Base-by-base conservation (phyloP, 768 basidiomycete genomes). In the Phylloporus sp. region DNA sequence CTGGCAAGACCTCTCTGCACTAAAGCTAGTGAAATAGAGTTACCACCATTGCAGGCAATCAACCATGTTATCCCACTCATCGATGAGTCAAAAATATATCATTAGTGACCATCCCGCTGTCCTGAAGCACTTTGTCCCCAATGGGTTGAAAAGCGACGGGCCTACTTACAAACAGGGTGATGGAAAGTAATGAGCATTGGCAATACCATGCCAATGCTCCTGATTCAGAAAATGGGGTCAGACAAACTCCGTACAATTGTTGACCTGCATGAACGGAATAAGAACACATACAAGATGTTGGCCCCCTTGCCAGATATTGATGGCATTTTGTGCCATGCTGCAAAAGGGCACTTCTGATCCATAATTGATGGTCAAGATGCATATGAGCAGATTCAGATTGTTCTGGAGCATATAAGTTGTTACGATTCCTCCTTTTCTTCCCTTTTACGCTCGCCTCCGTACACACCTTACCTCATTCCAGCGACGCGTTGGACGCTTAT, bases 311-410 rank as follows among this genome's bases (percentile, higher is more conserved):
- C 53, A 0, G 55, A 62, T 14, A 58, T 60, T 0, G 56, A 63
- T 9, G 23, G 34, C 0, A 61, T 63, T 2, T 18, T 63, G 1
- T 6, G 15, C 0, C 45, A 24, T 0, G 50, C 59, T 1, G 17
- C 28, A 2, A 35, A 31, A 6, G 53, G 33, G 0, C 35, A 14
- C 1, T 56, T 42, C 3, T 0, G 21, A 0, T 46, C 48, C 0
- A 42, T 50, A 0, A 46, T 63, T 1, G 56, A 63, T 38, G 44
- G 59, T 0, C 46, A 52, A 11, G 41, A 57, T 6, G 59, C 56
- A 0, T 64, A 56, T 20, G 55, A 64, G 33, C 54, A 64, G 9
- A 56, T 64, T 0, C n/a, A 38, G 0, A 45, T 64, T 0, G 5
- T 42, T 0, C 36, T 31, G 0, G 57, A 59, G 2, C 48, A 60